Conservation (phyloP, 2,329 filamentous ascomycete species). For the Alternaria triticimaculans region DNA sequence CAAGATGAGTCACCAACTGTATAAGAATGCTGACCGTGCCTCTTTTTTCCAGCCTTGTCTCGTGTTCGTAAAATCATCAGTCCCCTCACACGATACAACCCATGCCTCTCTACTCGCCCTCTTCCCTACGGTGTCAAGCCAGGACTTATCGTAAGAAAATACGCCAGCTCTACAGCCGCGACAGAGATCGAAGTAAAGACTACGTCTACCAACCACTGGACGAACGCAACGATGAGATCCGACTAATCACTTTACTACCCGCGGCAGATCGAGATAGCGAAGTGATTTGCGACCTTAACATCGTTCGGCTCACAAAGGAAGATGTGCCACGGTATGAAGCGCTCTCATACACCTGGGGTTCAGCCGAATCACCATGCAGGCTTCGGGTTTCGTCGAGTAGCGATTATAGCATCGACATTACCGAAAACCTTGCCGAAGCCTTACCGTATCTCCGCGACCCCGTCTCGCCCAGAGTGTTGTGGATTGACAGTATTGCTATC, state of each 20-base stretch:
- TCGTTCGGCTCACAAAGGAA: background rate
- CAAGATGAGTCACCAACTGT: background rate
- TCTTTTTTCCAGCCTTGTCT: too few relatives aligned
- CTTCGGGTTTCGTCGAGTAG: background rate
- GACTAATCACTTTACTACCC: background rate
- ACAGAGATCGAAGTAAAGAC: too few relatives aligned
- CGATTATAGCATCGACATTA: background rate
- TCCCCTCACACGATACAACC: too few relatives aligned
- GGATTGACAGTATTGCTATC: background rate
- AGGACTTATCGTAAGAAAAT: too few relatives aligned
- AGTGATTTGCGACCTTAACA: conserved; percentile 1
- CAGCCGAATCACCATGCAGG: background rate
- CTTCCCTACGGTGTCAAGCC: too few relatives aligned
- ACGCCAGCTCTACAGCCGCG: too few relatives aligned
- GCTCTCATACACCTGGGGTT: background rate
- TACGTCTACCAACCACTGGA: background rate
- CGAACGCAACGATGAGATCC: background rate
- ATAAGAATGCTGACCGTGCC: background rate
- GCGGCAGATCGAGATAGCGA: background rate
- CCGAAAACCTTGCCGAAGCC: background rate
- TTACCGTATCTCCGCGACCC: background rate
- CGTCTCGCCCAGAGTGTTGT: background rate
- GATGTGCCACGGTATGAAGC: background rate
- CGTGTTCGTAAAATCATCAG: too few relatives aligned
- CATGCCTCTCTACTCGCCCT: too few relatives aligned